Conservation (phyloP, 106 monocot species). For the Apostasia ramifera region DNA sequence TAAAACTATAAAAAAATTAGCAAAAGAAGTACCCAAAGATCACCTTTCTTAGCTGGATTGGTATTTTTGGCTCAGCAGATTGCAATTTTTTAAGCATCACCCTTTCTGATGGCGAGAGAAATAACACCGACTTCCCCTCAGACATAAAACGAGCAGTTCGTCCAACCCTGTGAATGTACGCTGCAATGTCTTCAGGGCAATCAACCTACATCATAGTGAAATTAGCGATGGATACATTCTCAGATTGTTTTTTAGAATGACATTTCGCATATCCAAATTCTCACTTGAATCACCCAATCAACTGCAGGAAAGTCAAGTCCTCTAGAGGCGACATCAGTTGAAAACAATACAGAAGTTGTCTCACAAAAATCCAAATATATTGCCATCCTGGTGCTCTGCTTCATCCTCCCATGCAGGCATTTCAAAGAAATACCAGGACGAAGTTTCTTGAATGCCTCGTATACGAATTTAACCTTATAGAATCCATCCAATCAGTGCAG, state of each 20-base stretch:
- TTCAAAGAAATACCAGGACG: constrained; percentile 87
- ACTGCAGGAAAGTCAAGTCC: constrained; percentile 88
- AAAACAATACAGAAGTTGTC: constrained; percentile 69
- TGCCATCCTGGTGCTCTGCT: constrained; percentile 64
- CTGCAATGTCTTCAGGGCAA: constrained; percentile 81
- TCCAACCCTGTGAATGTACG: constrained; percentile 94
- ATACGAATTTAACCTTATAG: constrained; percentile 82
- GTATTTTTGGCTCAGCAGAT: constrained; percentile 72
- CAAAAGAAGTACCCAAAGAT: not conserved
- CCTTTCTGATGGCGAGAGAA: constrained; percentile 67
- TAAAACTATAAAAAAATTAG: not conserved
- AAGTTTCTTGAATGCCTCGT: constrained; percentile 85
- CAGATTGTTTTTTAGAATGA: not conserved
- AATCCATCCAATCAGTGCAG: not conserved
- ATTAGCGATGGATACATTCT: not conserved
- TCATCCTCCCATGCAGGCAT: constrained; percentile 92
- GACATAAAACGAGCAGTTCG: constrained; percentile 90
- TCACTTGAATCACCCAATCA: constrained; percentile 97
- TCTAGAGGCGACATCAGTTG: constrained; percentile 86
- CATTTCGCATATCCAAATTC: not conserved
- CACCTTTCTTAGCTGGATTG: constrained; percentile 73
- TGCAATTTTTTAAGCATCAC: constrained; percentile 80
- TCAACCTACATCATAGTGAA: constrained; percentile 52
- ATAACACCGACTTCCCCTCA: constrained; percentile 76
- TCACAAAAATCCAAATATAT: constrained; percentile 73